Conservation (phyloP, 345 rosid genomes). For the Pseudoturritis turrita region DNA sequence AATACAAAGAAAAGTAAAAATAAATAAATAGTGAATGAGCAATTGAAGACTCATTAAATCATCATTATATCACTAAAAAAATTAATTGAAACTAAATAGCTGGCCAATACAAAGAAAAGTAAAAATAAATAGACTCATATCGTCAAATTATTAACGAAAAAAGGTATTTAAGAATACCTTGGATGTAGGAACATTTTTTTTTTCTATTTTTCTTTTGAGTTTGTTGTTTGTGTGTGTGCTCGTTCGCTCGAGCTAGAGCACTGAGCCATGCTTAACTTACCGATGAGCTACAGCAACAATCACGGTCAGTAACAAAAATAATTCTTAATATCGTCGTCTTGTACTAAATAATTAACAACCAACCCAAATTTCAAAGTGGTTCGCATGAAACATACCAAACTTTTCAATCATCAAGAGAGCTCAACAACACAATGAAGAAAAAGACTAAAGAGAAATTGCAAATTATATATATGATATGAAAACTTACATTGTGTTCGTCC, state of each 20-base stretch:
- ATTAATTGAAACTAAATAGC: no score
- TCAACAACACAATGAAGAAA: background rate
- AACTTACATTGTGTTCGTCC: conserved; percentile 24
- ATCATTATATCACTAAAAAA: no score
- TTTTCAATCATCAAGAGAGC: background rate
- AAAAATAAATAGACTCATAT: no score
- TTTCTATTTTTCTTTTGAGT: background rate
- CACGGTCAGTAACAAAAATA: background rate
- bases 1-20: no score
- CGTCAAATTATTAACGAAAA: background rate
- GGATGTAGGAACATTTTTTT: background rate
- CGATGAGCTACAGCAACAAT: background rate
- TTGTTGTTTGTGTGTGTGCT: background rate
- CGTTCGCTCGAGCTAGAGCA: background rate
- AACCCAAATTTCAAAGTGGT: background rate
- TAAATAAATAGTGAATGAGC: no score
- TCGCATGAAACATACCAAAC: background rate
- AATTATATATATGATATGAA: conserved; percentile 13
- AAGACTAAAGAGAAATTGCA: background rate
- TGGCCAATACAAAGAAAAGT: no score
- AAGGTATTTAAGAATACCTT: conserved; percentile 10
- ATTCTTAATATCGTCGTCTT: background rate
- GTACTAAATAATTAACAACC: background rate
- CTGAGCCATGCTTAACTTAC: conserved; percentile 5
- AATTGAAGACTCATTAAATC: no score